phyloP scores from a whole-genome alignment of 1,284 basidiomycete species.

The Microstroma glucosiphilum region DNA sequence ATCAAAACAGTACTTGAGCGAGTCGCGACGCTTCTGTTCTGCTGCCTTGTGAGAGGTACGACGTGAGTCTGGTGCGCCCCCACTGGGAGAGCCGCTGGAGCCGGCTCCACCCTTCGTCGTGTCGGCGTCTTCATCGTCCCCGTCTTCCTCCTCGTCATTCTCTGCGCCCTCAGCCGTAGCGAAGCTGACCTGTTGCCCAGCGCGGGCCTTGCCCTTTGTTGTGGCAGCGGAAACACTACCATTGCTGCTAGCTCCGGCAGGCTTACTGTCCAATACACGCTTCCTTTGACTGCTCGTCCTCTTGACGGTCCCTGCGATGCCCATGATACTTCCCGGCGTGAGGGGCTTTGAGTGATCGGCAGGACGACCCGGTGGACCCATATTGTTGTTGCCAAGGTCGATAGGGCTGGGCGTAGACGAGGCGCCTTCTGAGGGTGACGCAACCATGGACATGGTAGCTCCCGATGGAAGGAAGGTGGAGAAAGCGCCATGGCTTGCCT shows the following conservation, averaged over 20 bases:
- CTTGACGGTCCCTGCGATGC: conserved; percentile 18
- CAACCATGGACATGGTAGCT: conserved; percentile 25
- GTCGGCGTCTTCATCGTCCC: neutral
- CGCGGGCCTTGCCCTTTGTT: conserved; percentile 5
- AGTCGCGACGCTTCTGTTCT: conserved; percentile 92
- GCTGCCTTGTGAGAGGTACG: conserved; percentile 94
- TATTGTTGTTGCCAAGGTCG: conserved; percentile 26
- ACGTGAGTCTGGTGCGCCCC: conserved; percentile 54
- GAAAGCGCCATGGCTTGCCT: neutral
- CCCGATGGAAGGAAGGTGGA: conserved; percentile 8
- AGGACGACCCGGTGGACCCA: conserved; percentile 24
- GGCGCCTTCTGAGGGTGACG: conserved; percentile 34
- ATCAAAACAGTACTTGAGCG: conserved; percentile 90
- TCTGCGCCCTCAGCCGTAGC: neutral
- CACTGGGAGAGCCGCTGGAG: conserved; percentile 2
- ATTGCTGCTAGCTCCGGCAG: neutral
- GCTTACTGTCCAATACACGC: neutral
- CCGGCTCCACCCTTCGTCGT: neutral
- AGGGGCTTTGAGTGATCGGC: conserved; percentile 27
- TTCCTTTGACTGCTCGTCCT: neutral
- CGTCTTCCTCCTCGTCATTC: neutral
- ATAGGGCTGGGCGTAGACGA: conserved; percentile 44
- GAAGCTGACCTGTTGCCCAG: conserved; percentile 12
- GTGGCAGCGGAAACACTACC: neutral
- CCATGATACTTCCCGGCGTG: conserved; percentile 47